Conservation (phyloP, 768 basidiomycete species). For the Phylloporus sp. region DNA sequence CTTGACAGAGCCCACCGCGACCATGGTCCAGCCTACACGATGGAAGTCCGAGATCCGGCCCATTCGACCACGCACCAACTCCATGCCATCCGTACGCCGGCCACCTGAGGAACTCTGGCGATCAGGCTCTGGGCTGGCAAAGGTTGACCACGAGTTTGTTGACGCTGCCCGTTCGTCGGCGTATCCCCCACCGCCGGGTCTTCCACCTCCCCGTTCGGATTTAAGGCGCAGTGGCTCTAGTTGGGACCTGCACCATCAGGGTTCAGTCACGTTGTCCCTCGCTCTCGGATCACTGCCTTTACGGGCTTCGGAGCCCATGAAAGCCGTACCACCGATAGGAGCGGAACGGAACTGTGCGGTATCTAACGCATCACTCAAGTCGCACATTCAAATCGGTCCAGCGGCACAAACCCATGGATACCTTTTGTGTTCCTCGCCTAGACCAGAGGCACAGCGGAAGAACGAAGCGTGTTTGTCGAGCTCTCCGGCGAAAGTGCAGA, state of each 20-base stretch:
- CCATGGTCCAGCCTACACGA: slow-evolving; percentile 3
- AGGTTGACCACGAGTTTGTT: slow-evolving; percentile 1
- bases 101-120: slow-evolving; percentile 21
- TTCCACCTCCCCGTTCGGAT: slow-evolving; percentile 10
- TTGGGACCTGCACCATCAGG: neutral
- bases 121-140: slow-evolving; percentile 10
- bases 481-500: neutral
- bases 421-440: slow-evolving; percentile 10
- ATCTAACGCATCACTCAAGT: slow-evolving; percentile 13
- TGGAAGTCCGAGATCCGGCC: slow-evolving; percentile 24
- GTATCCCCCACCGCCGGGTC: slow-evolving; percentile 20
- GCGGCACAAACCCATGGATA: neutral
- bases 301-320: slow-evolving; percentile 18
- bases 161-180: neutral
- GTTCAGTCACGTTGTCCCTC: slow-evolving; percentile 20
- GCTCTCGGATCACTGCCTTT: slow-evolving; percentile 27
- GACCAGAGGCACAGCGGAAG: slow-evolving; percentile 4
- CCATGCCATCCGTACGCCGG: slow-evolving; percentile 14
- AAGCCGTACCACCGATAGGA: slow-evolving; percentile 25
- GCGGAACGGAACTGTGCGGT: slow-evolving; percentile 27
- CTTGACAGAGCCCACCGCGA: neutral
- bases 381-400: slow-evolving; percentile 3
- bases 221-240: slow-evolving; percentile 7
- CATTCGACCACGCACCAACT: slow-evolving; percentile 10
- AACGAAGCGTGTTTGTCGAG: neutral